phyloP scores from a whole-genome alignment of 768 basidiomycete species.

The Lactarius hatsudake region DNA sequence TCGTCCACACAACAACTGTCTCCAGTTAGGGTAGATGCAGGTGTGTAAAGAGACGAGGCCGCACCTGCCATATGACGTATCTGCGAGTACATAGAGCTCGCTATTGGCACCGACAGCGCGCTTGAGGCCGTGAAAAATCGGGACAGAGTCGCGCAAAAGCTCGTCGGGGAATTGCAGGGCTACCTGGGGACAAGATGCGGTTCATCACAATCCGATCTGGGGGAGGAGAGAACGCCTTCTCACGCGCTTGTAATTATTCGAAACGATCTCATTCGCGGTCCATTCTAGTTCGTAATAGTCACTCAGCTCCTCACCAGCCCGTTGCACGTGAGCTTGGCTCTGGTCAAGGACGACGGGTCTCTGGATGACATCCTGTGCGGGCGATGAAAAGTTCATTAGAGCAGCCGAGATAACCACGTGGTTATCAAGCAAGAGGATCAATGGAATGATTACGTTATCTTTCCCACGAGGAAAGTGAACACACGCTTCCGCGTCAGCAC shows the following conservation, averaged over 20 bases:
- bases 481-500: not conserved
- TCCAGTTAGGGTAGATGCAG: not conserved
- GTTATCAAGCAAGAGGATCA: not conserved
- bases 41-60: constrained; percentile 29
- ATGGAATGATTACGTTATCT: constrained; percentile 4
- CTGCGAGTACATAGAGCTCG: constrained; percentile 89
- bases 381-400: constrained; percentile 45
- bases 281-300: constrained; percentile 73
- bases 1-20: constrained; percentile 94
- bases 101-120: constrained; percentile 40
- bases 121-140: constrained; percentile 71
- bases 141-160: constrained; percentile 81
- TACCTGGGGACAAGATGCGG: constrained; percentile 44
- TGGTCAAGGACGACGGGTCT: constrained; percentile 49
- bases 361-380: constrained; percentile 62
- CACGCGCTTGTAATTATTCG: constrained; percentile 70
- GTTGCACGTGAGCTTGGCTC: constrained; percentile 35
- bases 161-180: constrained; percentile 97
- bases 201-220: not conserved
- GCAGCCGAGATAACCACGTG: constrained; percentile 12
- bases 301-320: constrained; percentile 45
- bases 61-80: constrained; percentile 96
- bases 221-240: constrained; percentile 28
- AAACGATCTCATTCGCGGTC: constrained; percentile 58
- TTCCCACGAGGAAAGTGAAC: constrained; percentile 10